A percentile compares a stretch with the other conserved stretches of the same genome.
These are phyloP conservation scores for Mycena floridula DNA, from an alignment of 768 basidiomycete genomes.

Conservation along the genomic window DNA sequence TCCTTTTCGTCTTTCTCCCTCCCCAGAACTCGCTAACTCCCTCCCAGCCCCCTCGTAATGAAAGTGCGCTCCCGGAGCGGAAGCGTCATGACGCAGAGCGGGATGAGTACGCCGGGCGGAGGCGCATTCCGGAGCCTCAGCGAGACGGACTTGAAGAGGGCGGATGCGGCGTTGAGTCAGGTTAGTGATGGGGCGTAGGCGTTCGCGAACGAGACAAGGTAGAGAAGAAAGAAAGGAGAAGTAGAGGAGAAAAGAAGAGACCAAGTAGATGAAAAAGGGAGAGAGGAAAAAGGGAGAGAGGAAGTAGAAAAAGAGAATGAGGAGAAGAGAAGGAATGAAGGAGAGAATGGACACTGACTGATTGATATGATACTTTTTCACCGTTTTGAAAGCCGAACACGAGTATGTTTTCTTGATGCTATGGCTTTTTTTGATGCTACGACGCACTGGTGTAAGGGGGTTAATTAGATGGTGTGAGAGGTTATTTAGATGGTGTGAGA, in stretches of 20 bases:
- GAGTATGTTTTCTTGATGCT: too few species aligned
- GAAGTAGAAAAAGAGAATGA: neutral
- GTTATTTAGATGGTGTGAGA: too few species aligned
- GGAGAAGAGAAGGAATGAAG: too few species aligned
- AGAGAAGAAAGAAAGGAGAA: neutral
- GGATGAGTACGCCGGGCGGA: slow-evolving; percentile 82
- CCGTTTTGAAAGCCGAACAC: too few species aligned
- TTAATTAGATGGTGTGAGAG: too few species aligned
- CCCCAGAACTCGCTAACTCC: too few species aligned
- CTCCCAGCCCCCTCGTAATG: slow-evolving; percentile 82
- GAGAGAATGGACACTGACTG: too few species aligned
- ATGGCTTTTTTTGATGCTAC: too few species aligned
- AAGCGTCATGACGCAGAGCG: slow-evolving; percentile 60
- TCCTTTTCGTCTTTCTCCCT: too few species aligned
- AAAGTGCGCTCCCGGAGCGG: slow-evolving; percentile 81
- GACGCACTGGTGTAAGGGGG: too few species aligned
- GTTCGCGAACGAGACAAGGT: neutral
- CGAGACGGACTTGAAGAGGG: slow-evolving; percentile 81
- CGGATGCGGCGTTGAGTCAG: slow-evolving; percentile 82
- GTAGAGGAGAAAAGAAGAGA: neutral
- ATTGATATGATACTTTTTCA: too few species aligned
- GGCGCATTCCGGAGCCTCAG: slow-evolving; percentile 72
- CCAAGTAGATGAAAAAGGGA: neutral
- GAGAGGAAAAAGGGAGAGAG: neutral
- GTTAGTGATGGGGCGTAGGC: slow-evolving; percentile 16